phyloP scores from a whole-genome alignment of 345 rosid genomes.

The Ricinus communis region DNA sequence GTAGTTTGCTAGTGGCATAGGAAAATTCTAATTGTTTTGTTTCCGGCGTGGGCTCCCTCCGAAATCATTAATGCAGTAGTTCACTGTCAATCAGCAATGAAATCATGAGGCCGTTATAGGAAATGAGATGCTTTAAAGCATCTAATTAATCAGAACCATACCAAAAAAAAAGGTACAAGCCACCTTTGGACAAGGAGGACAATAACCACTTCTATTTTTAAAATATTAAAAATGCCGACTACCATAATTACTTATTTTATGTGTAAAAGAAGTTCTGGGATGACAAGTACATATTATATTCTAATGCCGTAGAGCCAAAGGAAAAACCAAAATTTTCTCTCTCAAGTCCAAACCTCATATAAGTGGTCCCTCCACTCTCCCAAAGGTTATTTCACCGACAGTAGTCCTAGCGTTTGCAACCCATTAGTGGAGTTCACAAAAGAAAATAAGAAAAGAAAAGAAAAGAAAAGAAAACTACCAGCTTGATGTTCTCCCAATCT shows the following conservation, averaged over 20 bases:
- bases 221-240: not conserved
- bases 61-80: no score
- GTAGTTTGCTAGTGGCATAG: not conserved
- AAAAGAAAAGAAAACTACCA: not conserved
- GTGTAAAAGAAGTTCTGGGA: no score
- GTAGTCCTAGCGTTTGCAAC: not conserved
- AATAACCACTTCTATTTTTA: not conserved
- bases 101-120: not conserved
- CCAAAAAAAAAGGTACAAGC: not conserved
- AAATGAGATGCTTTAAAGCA: not conserved
- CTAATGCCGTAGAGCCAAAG: not conserved
- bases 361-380: not conserved
- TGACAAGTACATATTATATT: not conserved
- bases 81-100: not conserved
- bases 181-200: no score
- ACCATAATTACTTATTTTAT: not conserved
- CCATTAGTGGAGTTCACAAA: not conserved
- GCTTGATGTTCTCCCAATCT: conserved; percentile 25
- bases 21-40: not conserved
- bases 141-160: not conserved
- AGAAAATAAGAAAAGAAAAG: not conserved
- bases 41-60: not conserved
- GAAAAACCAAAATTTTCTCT: not conserved
- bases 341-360: not conserved
- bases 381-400: not conserved